Base-by-base conservation (phyloP, 2,329 filamentous ascomycete species). In the Sporothrix brunneoviolacea region DNA sequence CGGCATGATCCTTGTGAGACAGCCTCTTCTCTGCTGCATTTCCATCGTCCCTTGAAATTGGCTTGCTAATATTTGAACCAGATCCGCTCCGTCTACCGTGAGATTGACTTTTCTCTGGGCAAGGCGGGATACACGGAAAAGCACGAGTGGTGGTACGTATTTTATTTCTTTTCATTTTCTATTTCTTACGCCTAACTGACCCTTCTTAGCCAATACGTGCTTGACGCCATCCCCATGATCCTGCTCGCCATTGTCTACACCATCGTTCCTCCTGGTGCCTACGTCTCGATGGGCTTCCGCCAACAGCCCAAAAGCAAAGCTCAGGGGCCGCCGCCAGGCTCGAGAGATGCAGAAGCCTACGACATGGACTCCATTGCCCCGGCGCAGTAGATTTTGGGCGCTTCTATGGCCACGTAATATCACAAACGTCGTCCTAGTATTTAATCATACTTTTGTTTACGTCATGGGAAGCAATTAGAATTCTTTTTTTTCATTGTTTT, bases 171-270 rank as follows among this genome's bases (percentile, higher is more conserved):
- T 6, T 16, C 21, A 22, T 59, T 56, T 44, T 42, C 32, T 7
- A 13, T 35, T 35, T 7, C 6, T 12, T 38, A 18, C 36, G 6
- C 15, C 32, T 35, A 13, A 16, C 32, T 8, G n/a, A n/a, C n/a
- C 32, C 32, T 15, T 35, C 32, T n/a, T 45, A 21, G 28, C 15
- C 12, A 15, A 3, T 66, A 66, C 50, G 56, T 65, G 28, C 57
- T 66, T n/a, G 64, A 67, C 42, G 59, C 62, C 15, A 53, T 66
- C 10, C 63, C 64, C 0, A 63, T 66, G 41, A 54, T 62, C 36
- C 19, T 63, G 5, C 57, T 64, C 24, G 57, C 56, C 7, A 44
- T 57, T 22, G 28, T 55, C 18, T 67, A 62, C 57, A 61, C 58
- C 46, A 21, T 64, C 46, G 55, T 58, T 19, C 61, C 62, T 16